A percentile compares a stretch with the other conserved stretches of the same genome.
These are phyloP conservation scores for Teunomyces pallodes DNA, from an alignment of 805 yeast genomes.

Conservation along the genomic window DNA sequence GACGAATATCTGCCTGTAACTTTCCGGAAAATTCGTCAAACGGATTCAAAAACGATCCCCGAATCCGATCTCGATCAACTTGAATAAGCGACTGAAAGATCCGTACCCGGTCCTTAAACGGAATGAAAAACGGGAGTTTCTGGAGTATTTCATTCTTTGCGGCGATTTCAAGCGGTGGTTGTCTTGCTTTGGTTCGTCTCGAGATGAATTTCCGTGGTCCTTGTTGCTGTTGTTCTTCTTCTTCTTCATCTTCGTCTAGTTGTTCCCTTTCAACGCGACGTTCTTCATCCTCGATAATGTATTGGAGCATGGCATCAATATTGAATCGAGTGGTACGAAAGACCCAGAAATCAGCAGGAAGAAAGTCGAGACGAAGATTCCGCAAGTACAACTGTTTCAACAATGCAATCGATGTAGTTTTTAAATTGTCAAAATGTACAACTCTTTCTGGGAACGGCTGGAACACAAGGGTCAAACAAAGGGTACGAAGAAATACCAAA, in stretches of 20 bases:
- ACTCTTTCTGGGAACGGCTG: conserved; percentile 1
- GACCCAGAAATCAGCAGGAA: conserved; percentile 55
- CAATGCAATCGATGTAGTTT: conserved; percentile 45
- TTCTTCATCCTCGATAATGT: conserved; percentile 46
- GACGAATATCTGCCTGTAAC: conserved; percentile 54
- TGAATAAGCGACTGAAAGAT: conserved; percentile 65
- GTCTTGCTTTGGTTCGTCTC: not conserved
- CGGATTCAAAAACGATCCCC: not conserved
- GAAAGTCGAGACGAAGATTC: conserved; percentile 57
- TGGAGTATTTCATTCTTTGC: conserved; percentile 51
- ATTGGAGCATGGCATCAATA: conserved; percentile 32
- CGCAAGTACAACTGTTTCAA: conserved; percentile 64
- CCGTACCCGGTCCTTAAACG: conserved; percentile 70
- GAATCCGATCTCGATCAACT: conserved; percentile 41
- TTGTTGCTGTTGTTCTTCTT: too few species aligned
- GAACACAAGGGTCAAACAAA: conserved; percentile 52
- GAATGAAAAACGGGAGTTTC: conserved; percentile 74
- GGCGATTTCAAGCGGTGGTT: not conserved
- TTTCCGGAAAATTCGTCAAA: conserved; percentile 16
- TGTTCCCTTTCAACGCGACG: conserved; percentile 15
- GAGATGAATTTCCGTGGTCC: not conserved
- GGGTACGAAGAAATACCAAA: conserved; percentile 46
- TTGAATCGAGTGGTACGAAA: conserved; percentile 29
- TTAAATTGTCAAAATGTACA: conserved; percentile 11
- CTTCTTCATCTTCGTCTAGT: conserved; percentile 10